A percentile compares a stretch with the other conserved stretches of the same genome.
Conservation (phyloP, 768 basidiomycete genomes). For the Phylloporus sp. region DNA sequence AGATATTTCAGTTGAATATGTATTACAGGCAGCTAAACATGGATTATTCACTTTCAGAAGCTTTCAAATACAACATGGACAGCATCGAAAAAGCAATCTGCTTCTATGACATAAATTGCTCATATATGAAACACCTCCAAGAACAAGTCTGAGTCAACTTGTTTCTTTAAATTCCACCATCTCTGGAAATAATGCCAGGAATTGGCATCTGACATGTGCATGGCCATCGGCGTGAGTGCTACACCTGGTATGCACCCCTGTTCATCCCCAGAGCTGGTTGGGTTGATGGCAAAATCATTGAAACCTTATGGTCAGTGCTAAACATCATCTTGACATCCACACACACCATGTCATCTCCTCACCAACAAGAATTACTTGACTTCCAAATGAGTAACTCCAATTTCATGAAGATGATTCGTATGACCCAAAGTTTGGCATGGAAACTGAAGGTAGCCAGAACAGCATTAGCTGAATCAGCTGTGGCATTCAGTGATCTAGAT, state of each 20-base stretch:
- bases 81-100: accelerated
- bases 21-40: conserved; percentile 6
- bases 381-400: conserved; percentile 9
- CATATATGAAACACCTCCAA: conserved; percentile 5
- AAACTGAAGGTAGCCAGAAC: too few species aligned
- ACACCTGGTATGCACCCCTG: not conserved
- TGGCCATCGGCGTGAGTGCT: conserved; percentile 23
- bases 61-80: not conserved
- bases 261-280: not conserved
- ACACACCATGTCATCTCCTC: not conserved
- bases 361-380: conserved; percentile 1
- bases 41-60: not conserved
- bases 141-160: not conserved
- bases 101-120: conserved; percentile 9
- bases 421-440: not conserved
- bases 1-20: too few species aligned
- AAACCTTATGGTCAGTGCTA: conserved; percentile 1
- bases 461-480: too few species aligned
- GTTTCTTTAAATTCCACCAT: not conserved
- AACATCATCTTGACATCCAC: not conserved
- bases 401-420: conserved; percentile 3
- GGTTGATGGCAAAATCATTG: conserved; percentile 6
- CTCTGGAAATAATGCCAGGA: conserved; percentile 3
- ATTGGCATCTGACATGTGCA: conserved; percentile 28
- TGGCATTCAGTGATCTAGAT: too few species aligned